These are phyloP conservation scores for Pseudogymnoascus sp. DNA, from an alignment of 2,329 filamentous ascomycete genomes.

Conservation along the genomic window DNA sequence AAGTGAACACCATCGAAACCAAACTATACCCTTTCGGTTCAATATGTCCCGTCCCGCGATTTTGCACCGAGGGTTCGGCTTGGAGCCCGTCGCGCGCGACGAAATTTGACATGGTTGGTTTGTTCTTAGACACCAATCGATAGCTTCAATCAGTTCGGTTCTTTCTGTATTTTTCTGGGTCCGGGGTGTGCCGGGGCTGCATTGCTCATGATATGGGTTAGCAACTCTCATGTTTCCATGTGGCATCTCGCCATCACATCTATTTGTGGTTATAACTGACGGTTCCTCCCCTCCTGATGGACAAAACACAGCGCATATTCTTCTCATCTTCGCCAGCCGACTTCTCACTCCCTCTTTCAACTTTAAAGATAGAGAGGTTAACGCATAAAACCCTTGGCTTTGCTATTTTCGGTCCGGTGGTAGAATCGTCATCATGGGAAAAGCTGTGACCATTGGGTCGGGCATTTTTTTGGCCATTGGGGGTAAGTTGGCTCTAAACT, in stretches of 20 bases:
- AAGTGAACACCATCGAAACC: background rate
- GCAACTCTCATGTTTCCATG: background rate
- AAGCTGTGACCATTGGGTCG: conserved; percentile 4
- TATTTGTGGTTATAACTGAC: background rate
- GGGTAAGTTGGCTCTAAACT: conserved; percentile 10
- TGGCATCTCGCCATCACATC: background rate
- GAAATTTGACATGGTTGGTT: background rate
- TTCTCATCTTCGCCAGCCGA: no score
- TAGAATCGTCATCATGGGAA: conserved; percentile 9
- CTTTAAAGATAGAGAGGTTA: background rate
- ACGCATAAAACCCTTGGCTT: background rate
- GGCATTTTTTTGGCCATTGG: conserved; percentile 15
- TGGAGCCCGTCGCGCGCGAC: background rate
- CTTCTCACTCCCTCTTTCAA: background rate
- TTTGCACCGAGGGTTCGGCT: background rate
- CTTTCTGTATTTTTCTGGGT: background rate
- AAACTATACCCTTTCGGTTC: background rate
- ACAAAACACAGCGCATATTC: background rate
- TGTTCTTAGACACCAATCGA: background rate
- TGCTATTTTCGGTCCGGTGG: background rate
- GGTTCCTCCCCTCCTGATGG: background rate
- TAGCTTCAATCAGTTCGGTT: background rate
- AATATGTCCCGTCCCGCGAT: background rate
- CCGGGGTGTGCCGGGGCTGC: background rate
- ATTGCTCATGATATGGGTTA: background rate